Base-by-base conservation (phyloP, 495 filamentous ascomycete species). In the Rostrohypoxylon terebratum region DNA sequence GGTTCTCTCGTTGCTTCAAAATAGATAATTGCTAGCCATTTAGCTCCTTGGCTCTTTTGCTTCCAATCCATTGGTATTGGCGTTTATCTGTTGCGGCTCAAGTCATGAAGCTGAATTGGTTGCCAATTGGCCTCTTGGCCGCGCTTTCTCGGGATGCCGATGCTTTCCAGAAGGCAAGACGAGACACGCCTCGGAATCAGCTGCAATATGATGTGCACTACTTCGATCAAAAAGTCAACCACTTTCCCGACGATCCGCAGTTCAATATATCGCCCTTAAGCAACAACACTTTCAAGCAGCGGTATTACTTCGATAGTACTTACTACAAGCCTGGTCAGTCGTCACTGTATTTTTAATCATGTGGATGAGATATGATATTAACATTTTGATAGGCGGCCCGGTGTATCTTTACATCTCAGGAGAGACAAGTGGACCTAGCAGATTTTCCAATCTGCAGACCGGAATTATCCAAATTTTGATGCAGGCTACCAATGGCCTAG, bases 391-490 rank as follows among this genome's bases (percentile, higher is more conserved):
- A 77, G 75, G 83, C 10, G 83, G 83, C 3, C 82, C 83, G 20
- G 80, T 85, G 6, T 84, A 79, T 65, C 77, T 85, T 16, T 85
- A 85, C 67, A 80, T 85, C 40, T 73, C 78, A 38, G 83, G 83
- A 63, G 83, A 85, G 70, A 83, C 82, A 2, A 75, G 72, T 36
- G 75, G 75, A 7, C 75, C 75, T 6, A 77, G 72, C 57, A 69
- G 75, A 42, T 77, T 80, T 60, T 74, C 77, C 14, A 78, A 80
- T 48, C 45, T 80, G 34, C 68, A 78, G 50, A 81, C 75, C 4
- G 79, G 78, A 40, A 83, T 85, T 63, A 79, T 84, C 48, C 81
- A 83, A 48, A 83, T 84, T 40, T 67, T 85, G 40, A 85, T 85
- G 83, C 62, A 82, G 66, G 81, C 80, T 28, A 81, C 81, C 0